These are phyloP conservation scores for Brassica cretica DNA, from an alignment of 345 rosid genomes.

Conservation along the genomic window DNA sequence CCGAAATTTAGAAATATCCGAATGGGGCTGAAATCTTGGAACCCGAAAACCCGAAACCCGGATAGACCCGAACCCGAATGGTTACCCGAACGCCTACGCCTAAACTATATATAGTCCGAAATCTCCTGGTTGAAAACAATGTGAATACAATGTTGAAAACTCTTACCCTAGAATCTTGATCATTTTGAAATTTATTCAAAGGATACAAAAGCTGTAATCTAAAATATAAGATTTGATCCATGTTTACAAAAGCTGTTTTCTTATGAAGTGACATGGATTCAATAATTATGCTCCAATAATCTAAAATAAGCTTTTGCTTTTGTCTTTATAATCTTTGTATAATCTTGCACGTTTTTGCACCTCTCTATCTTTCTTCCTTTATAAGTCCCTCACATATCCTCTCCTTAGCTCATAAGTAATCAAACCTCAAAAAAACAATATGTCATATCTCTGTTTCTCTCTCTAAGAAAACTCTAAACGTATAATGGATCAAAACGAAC, in stretches of 20 bases:
- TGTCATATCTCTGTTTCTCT: conserved; percentile 20
- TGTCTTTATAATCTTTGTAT: conserved; percentile 30
- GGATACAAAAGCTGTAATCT: no score
- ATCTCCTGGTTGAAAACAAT: no score
- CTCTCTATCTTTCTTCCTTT: conserved; percentile 37
- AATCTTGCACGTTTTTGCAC: conserved; percentile 31
- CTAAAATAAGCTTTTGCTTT: conserved; percentile 20
- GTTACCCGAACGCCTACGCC: no score
- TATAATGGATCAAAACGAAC: conserved; percentile 50
- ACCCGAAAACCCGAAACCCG: no score
- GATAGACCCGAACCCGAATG: no score
- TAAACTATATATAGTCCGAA: no score
- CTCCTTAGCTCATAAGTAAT: conserved; percentile 42
- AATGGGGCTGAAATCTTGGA: no score
- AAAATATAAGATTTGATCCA: background rate
- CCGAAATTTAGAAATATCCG: no score
- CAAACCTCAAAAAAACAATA: conserved; percentile 11
- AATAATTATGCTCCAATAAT: conserved; percentile 24
- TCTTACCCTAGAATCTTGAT: no score
- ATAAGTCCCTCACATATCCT: conserved; percentile 36
- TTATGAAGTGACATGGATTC: conserved; percentile 22
- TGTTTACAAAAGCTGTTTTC: conserved; percentile 1
- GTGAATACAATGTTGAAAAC: no score
- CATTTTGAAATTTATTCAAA: no score
- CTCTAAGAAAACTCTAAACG: conserved; percentile 13